Evolutionary conservation across 2,329 filamentous ascomycete genomes (phyloP), one percentile per base, ranked within the genome.

Genomic region (Fusarium penzigii): DNA sequence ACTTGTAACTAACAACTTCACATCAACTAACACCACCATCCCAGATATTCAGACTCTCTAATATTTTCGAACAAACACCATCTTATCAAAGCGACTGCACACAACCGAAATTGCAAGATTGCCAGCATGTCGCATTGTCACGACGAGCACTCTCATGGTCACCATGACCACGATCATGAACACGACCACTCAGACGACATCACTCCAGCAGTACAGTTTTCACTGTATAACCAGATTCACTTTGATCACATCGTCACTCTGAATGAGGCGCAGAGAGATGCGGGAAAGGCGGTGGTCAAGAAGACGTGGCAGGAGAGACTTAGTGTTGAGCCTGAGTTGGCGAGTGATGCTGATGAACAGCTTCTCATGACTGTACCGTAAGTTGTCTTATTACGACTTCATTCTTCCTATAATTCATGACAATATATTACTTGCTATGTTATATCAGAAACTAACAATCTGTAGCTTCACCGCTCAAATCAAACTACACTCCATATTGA

Each of bases 141-240:
- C 67, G 74, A 80, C 56, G 78, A 81, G 56, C 78, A 81, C 61
- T 79, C 83, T 57, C 75, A 78, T 57, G 77, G 77, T 58, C 80
- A 84, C 61, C 78, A 77, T 52, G 77, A 85, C 62, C 74, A 79
- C 63, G 77, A 80, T 57, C 74, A 80, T 53, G 82, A 77, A 40
- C 92, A 97, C 71, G 92, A 96, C 72, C 93, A 97, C 75, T 87
- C 84, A 43, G 90, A 97, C 76, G 93, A 97, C 76, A 84, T 96
- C 65, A 92, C 90, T 2, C 94, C 94, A 1, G 93, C 92, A 2
- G 79, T 97, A 14, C 93, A 97, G 72, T 88, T 87, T 64, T 91
- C 92, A 40, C 85, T 99, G 36, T 97, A 97, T 77, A 85, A 90
- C 59, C 89, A 96, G 70, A 92, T 99, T 72, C 85, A 92, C 70